These are phyloP conservation scores for Micromonas pusilla DNA, from an alignment of 139 green algal genomes.

Conservation along the genomic window DNA sequence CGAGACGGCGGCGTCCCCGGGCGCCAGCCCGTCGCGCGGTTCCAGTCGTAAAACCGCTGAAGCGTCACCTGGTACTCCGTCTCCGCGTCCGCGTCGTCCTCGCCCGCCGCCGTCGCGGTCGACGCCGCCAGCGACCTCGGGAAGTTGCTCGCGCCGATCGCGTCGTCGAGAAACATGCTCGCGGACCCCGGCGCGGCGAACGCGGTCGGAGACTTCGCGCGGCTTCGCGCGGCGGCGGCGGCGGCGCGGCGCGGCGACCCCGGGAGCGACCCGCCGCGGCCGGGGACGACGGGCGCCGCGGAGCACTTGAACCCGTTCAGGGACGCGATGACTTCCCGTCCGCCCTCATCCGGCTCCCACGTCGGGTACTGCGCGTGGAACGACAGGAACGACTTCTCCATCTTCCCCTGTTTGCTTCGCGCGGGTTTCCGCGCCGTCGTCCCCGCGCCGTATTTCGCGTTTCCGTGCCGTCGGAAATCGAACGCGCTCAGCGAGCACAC, in stretches of 20 bases:
- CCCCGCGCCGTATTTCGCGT: conserved; percentile 67
- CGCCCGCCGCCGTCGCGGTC: too few relatives aligned
- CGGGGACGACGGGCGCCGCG: not conserved
- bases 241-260: too few relatives aligned
- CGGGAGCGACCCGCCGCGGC: too few relatives aligned
- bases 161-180: not conserved
- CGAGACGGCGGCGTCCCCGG: too few relatives aligned
- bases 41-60: not conserved
- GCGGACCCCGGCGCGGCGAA: not conserved
- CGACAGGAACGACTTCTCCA: conserved; percentile 86
- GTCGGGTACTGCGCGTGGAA: conserved; percentile 39
- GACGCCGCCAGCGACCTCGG: not conserved
- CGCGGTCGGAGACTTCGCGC: too few relatives aligned
- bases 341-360: conserved; percentile 4
- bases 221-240: too few relatives aligned
- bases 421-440: conserved; percentile 39
- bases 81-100: not conserved
- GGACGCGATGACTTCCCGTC: not conserved
- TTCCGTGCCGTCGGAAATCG: conserved; percentile 69
- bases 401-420: conserved; percentile 74
- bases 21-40: too few relatives aligned
- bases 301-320: not conserved
- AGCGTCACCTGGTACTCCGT: not conserved
- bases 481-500: conserved; percentile 77
- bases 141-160: too few relatives aligned